Conservation (phyloP, 2,329 filamentous ascomycete species). For the Epichloe uncinata region DNA sequence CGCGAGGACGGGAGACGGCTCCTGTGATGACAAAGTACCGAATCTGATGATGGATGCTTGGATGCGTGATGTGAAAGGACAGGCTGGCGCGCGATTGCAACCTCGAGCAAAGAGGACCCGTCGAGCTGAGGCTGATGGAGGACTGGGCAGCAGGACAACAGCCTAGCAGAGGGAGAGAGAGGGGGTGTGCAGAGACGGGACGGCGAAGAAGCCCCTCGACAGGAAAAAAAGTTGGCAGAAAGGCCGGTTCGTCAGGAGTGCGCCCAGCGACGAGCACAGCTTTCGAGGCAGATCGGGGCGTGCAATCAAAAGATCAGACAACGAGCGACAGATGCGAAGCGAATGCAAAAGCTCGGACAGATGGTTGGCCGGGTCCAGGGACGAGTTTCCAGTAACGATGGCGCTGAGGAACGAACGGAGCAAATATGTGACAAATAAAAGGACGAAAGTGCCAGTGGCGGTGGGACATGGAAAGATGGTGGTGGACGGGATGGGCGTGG, state of each 20-base stretch:
- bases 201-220: neutral
- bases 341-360: conserved; percentile 5
- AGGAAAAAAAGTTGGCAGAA: conserved; percentile 1
- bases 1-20: conserved; percentile 8
- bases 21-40: conserved; percentile 7
- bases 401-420: conserved; percentile 6
- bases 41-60: conserved; percentile 5
- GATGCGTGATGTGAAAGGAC: neutral
- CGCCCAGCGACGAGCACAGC: conserved; percentile 9
- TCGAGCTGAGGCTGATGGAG: conserved; percentile 2
- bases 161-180: neutral
- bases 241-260: conserved; percentile 9
- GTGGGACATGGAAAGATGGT: conserved; percentile 17
- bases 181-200: conserved; percentile 2
- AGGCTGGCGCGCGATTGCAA: conserved; percentile 1
- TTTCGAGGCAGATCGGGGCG: conserved; percentile 5
- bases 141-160: neutral
- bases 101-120: neutral
- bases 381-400: conserved; percentile 6
- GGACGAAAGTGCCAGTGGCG: conserved; percentile 7
- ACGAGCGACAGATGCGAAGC: conserved; percentile 5
- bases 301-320: conserved; percentile 1
- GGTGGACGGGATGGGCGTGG: conserved; percentile 10
- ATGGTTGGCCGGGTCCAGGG: conserved; percentile 8
- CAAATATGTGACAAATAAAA: conserved; percentile 5